Conservation (phyloP, 2,329 filamentous ascomycete species). For the Fusarium paranaense region DNA sequence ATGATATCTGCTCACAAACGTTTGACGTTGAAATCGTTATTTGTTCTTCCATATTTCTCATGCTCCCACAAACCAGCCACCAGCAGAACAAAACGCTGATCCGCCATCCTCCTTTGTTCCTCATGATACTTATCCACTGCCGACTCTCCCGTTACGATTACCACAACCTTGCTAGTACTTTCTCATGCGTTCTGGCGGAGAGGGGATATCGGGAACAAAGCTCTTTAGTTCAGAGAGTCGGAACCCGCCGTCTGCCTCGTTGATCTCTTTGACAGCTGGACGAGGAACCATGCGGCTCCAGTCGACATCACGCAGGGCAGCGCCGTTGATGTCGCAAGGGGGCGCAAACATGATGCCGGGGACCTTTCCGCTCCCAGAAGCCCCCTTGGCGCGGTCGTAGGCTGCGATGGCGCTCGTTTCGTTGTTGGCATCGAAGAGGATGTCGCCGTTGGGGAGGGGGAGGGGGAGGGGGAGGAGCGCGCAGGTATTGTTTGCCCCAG, state of each 20-base stretch:
- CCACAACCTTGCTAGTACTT: neutral
- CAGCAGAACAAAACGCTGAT: neutral
- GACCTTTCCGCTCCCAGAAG: neutral
- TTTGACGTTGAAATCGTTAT: neutral
- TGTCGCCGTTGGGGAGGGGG: neutral
- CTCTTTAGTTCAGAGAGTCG: neutral
- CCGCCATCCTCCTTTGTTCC: neutral
- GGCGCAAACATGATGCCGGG: slow-evolving; percentile 19
- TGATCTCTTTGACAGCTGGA: neutral
- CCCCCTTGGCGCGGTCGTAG: neutral
- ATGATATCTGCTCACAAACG: neutral
- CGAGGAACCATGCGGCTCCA: slow-evolving; percentile 14
- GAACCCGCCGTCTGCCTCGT: neutral
- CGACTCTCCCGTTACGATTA: neutral
- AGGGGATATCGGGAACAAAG: neutral
- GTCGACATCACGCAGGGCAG: neutral
- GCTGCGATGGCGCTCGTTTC: neutral
- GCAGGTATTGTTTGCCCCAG: slow-evolving; percentile 11
- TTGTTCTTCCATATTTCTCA: neutral
- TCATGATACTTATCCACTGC: neutral
- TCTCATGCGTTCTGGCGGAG: neutral
- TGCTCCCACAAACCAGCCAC: neutral
- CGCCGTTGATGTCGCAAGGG: neutral
- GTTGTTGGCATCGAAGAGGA: slow-evolving; percentile 12
- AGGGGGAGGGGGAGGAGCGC: slow-evolving; percentile 12